phyloP scores from a whole-genome alignment of 2,329 filamentous ascomycete genomes.

The Phialophora tarda region DNA sequence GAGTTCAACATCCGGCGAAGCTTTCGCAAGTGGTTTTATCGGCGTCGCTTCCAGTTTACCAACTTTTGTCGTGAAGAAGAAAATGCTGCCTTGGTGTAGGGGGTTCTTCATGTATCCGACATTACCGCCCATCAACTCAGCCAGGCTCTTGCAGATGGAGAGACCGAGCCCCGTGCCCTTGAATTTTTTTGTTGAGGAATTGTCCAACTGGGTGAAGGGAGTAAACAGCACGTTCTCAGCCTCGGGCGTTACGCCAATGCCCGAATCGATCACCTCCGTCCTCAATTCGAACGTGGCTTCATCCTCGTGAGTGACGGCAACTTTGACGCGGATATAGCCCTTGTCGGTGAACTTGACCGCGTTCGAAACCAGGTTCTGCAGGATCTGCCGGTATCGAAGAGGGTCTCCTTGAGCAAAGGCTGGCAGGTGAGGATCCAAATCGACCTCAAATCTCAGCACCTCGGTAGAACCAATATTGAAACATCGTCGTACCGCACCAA shows the following conservation, averaged over 20 bases:
- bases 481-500: constrained; percentile 28
- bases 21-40: constrained; percentile 34
- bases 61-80: constrained; percentile 40
- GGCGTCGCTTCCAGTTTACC: constrained; percentile 26
- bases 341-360: constrained; percentile 67
- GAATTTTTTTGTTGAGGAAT: constrained; percentile 59
- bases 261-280: constrained; percentile 57
- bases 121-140: constrained; percentile 62
- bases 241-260: constrained; percentile 58
- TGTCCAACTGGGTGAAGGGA: constrained; percentile 63
- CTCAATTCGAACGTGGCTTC: constrained; percentile 49
- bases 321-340: constrained; percentile 56
- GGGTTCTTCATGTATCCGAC: constrained; percentile 51
- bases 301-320: constrained; percentile 36
- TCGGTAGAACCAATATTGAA: constrained; percentile 29
- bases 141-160: constrained; percentile 63
- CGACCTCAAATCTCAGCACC: constrained; percentile 40
- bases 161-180: constrained; percentile 64
- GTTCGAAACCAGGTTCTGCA: constrained; percentile 68
- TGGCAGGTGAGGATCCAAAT: constrained; percentile 56
- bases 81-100: constrained; percentile 41
- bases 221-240: constrained; percentile 58
- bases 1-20: constrained; percentile 43
- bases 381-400: constrained; percentile 64
- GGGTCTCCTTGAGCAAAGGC: constrained; percentile 60